phyloP scores from a whole-genome alignment of 2,329 filamentous ascomycete genomes.

The Stylonectria norvegica region DNA sequence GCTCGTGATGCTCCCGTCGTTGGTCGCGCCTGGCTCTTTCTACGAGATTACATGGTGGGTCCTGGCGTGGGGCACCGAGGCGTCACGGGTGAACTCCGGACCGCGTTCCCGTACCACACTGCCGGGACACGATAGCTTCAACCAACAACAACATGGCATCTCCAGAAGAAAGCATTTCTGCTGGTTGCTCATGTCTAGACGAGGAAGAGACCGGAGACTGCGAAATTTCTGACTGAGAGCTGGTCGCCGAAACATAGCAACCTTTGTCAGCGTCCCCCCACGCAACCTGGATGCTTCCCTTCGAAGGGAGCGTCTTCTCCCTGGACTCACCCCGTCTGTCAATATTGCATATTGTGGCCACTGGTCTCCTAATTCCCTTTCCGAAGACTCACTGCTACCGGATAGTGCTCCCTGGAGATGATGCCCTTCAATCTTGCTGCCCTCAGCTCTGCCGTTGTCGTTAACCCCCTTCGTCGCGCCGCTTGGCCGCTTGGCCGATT shows the following conservation, averaged over 20 bases:
- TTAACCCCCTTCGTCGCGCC: too few relatives aligned
- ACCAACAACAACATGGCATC: constrained; percentile 12
- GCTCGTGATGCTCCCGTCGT: constrained; percentile 20
- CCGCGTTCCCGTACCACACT: constrained; percentile 15
- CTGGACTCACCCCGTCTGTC: neutral
- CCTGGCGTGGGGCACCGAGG: constrained; percentile 12
- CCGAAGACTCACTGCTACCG: neutral
- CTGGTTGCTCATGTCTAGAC: too few relatives aligned
- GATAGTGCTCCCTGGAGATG: neutral
- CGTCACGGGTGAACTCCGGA: constrained; percentile 26
- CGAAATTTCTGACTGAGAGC: too few relatives aligned
- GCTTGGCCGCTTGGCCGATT: too few relatives aligned
- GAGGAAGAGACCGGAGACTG: too few relatives aligned
- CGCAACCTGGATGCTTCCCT: too few relatives aligned
- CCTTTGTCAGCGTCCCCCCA: too few relatives aligned
- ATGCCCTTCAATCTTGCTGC: neutral
- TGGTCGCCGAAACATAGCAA: too few relatives aligned
- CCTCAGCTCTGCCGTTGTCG: too few relatives aligned
- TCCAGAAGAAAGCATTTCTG: too few relatives aligned
- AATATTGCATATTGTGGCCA: neutral
- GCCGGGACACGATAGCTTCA: constrained; percentile 9
- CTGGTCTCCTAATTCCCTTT: neutral
- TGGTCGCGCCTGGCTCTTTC: constrained; percentile 17
- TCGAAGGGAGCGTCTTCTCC: neutral
- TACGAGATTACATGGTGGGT: constrained; percentile 27